A percentile compares a stretch with the other conserved stretches of the same genome.
Evolutionary conservation across 75 land plant species (phyloP).

Genomic region (Isoetes taiwanensis): DNA sequence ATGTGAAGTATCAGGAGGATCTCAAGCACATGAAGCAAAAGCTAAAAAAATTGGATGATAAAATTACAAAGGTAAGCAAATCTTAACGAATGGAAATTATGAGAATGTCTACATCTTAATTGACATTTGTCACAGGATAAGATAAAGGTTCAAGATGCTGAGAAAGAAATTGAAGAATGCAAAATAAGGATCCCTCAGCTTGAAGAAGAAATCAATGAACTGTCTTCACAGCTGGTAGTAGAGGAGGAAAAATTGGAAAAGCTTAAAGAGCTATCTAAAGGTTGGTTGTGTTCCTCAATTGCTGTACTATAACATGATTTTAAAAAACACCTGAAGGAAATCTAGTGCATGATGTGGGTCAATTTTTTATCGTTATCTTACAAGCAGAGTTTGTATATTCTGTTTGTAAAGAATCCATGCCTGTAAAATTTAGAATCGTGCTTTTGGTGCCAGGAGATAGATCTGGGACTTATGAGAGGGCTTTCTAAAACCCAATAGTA

Average conservation of each 20-base stretch:
- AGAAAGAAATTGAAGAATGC: constrained; percentile 50
- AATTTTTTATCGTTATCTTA: too few relatives aligned
- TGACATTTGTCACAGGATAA: constrained; percentile 46
- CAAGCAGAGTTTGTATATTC: too few relatives aligned
- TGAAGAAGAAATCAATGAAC: constrained; percentile 48
- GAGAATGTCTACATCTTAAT: neutral
- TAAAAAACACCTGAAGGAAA: too few relatives aligned
- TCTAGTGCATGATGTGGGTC: too few relatives aligned
- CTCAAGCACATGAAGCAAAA: constrained; percentile 83
- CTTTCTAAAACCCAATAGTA: too few relatives aligned
- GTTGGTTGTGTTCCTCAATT: too few relatives aligned
- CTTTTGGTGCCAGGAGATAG: too few relatives aligned
- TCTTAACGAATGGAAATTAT: neutral
- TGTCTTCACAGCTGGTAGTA: constrained; percentile 39
- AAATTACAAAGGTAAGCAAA: constrained; percentile 49
- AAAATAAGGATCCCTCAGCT: constrained; percentile 51
- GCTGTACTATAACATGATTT: too few relatives aligned
- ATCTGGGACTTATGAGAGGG: too few relatives aligned
- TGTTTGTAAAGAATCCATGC: too few relatives aligned
- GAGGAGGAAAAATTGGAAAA: constrained; percentile 76
- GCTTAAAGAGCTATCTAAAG: constrained; percentile 62
- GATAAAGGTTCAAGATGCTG: constrained; percentile 40
- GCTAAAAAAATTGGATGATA: constrained; percentile 78
- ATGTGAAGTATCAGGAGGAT: constrained; percentile 82
- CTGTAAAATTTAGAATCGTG: too few relatives aligned